phyloP scores from a whole-genome alignment of 345 rosid species.

The Acer negundo region DNA sequence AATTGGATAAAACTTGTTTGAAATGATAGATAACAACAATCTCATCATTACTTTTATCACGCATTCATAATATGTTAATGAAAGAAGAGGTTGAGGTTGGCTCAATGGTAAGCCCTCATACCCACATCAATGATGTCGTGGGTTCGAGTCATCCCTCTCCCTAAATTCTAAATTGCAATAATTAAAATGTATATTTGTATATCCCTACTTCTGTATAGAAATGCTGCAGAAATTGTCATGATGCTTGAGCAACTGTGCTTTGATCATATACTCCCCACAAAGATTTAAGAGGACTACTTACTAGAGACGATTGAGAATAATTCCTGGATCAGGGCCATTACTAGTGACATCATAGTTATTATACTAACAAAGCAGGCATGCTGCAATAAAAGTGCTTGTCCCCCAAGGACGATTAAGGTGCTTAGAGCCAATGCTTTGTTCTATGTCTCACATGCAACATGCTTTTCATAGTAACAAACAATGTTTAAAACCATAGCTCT shows the following conservation, averaged over 20 bases:
- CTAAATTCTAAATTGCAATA: neutral
- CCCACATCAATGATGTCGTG: neutral
- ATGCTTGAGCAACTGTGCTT: neutral
- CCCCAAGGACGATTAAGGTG: constrained; percentile 1
- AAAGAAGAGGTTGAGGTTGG: neutral
- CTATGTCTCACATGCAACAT: neutral
- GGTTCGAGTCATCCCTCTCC: neutral
- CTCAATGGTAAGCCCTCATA: neutral
- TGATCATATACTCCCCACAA: neutral
- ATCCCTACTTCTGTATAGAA: neutral
- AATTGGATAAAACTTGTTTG: neutral
- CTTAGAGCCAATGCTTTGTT: constrained; percentile 8
- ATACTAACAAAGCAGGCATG: neutral
- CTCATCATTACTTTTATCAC: neutral
- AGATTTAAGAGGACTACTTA: neutral
- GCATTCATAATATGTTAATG: neutral
- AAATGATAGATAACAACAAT: neutral
- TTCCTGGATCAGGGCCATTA: neutral
- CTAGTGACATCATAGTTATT: neutral
- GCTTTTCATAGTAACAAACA: constrained; percentile 6
- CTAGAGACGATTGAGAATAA: neutral
- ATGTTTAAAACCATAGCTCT: constrained; percentile 9
- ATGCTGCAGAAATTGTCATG: neutral
- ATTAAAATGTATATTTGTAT: no score
- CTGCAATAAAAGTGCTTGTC: neutral